A percentile compares a stretch with the other conserved stretches of the same genome.
phyloP scores from a whole-genome alignment of 2,329 filamentous ascomycete species.

The Colletotrichum sp. region DNA sequence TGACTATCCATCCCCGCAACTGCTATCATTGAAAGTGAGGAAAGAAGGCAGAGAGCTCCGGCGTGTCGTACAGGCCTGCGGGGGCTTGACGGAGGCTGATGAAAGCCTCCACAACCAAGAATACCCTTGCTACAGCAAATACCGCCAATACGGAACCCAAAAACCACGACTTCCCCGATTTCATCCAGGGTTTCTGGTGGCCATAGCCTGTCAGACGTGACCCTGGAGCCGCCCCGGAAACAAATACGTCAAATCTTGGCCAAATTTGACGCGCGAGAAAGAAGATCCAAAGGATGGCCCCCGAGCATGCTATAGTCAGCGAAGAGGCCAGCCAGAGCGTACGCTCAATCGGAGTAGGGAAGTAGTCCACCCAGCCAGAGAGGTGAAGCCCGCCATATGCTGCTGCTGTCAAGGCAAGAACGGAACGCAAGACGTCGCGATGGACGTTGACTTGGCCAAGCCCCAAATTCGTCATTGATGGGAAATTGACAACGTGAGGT shows the following conservation, averaged over 20 bases:
- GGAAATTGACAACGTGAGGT: conserved; percentile 5
- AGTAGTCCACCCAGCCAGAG: conserved; percentile 30
- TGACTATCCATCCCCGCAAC: neutral
- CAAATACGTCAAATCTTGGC: conserved; percentile 20
- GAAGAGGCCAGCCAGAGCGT: conserved; percentile 27
- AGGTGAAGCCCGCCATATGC: conserved; percentile 24
- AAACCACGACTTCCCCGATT: neutral
- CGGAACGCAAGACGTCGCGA: conserved; percentile 13
- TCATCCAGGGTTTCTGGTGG: conserved; percentile 5
- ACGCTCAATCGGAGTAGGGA: conserved; percentile 24
- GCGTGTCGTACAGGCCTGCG: conserved; percentile 23
- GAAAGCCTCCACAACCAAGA: conserved; percentile 28
- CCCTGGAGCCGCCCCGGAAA: conserved; percentile 7
- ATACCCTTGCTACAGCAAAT: conserved; percentile 23
- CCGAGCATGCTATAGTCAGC: conserved; percentile 22
- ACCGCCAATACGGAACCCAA: neutral
- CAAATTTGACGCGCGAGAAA: conserved; percentile 19
- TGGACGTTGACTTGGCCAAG: conserved; percentile 17
- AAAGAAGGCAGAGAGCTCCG: conserved; percentile 27
- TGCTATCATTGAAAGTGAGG: conserved; percentile 23
- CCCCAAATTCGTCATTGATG: conserved; percentile 11
- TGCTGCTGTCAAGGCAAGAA: conserved; percentile 11
- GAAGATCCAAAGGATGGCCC: neutral
- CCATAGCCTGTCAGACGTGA: neutral
- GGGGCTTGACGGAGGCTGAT: conserved; percentile 27